phyloP scores from a whole-genome alignment of 352 stramenopile species.

The Phytophthora pistaciae region DNA sequence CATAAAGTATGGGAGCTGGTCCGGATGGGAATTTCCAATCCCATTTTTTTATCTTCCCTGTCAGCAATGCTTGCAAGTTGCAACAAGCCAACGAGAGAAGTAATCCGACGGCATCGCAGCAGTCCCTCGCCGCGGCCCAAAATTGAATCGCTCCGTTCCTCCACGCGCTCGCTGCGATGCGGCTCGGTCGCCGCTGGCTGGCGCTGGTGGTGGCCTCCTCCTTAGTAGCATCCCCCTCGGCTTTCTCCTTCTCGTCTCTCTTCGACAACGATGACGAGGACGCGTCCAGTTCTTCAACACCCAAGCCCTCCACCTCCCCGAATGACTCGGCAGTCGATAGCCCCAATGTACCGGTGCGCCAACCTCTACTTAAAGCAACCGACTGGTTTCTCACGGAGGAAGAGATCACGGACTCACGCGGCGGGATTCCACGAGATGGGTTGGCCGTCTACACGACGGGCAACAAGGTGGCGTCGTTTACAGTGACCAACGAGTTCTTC shows the following conservation, averaged over 20 bases:
- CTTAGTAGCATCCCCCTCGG: background rate
- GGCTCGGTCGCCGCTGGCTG: background rate
- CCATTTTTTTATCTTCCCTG: background rate
- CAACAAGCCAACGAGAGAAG: background rate
- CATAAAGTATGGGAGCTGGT: too few relatives aligned
- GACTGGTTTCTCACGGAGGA: constrained; percentile 61
- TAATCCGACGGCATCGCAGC: background rate
- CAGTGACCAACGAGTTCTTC: constrained; percentile 52
- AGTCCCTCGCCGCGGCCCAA: background rate
- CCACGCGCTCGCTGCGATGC: background rate
- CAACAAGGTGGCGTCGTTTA: constrained; percentile 52
- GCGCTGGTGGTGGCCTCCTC: background rate
- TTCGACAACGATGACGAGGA: constrained; percentile 1
- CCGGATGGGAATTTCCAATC: background rate
- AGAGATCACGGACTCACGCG: constrained; percentile 53
- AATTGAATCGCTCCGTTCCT: background rate
- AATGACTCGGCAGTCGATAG: constrained; percentile 18
- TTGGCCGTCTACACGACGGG: constrained; percentile 38
- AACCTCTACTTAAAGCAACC: constrained; percentile 47
- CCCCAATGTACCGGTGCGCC: constrained; percentile 32
- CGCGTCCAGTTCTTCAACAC: background rate
- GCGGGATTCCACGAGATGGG: constrained; percentile 41
- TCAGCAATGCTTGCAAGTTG: background rate
- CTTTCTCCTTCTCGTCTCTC: constrained; percentile 11
- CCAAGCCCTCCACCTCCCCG: background rate